Base-by-base conservation (phyloP, 2,329 filamentous ascomycete species). In the Mycosphaerella sp. region DNA sequence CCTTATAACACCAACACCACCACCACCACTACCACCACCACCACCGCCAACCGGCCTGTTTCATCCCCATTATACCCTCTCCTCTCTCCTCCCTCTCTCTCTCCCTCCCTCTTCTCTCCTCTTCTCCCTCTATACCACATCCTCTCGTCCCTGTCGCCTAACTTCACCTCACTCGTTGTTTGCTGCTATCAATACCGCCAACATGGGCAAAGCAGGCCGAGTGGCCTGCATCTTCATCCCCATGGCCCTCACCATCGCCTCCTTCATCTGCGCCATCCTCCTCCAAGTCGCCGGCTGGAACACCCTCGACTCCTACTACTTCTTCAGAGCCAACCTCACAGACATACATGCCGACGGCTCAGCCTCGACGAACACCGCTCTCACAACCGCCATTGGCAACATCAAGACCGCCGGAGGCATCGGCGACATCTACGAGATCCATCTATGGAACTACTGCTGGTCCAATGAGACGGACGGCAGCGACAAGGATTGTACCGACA, bases 221-320 rank as follows among this genome's bases (percentile, higher is more conserved):
- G 81, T 91, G 64, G 75, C 87, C 69, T 96, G 89, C 73, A 93
- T 97, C 72, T 80, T 87, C 71, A 75, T 89, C 75, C 91, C 91
- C 54, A 89, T 95, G 72, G 75, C 81, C 58, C 79, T 95, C 65
- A 91, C 88, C 16, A 73, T 93, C 62, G 86, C 79, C 57, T 85
- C 86, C 53, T 76, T 96, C 63, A 73, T 93, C 63, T 86, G 85
- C 61, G 69, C 83, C 49, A 63, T 79, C 42, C 66, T 84, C 35
- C 75, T 84, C 46, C 76, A 79, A 56, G 59, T 81, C 44, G 79
- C 79, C 32, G 79, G 79, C 60, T 76, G 77, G 53, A 76, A 76
- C 59, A 76, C 70, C 1, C 68, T 78, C 44, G 73, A 72, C 52
- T 68, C 74, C 47, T 66, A 82, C 47, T 82, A 54, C 62, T 83